Conservation (phyloP, 495 filamentous ascomycete species). For the Podospora anserina region DNA sequence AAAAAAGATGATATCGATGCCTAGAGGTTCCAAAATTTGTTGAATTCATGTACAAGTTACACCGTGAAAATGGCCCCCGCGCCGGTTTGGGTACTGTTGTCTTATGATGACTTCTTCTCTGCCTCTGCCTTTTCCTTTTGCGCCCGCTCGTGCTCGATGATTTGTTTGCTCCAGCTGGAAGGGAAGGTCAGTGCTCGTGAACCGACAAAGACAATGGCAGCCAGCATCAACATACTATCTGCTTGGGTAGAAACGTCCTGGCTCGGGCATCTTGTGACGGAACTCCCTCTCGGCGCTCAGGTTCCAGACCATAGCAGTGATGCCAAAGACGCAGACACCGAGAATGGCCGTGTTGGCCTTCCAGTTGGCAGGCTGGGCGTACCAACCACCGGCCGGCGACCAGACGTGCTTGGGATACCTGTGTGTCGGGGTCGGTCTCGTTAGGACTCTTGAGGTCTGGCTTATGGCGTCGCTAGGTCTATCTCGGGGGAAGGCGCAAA, state of each 20-base stretch:
- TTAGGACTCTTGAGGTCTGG: slow-evolving; percentile 8
- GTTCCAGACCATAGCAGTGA: slow-evolving; percentile 71
- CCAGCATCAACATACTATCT: slow-evolving; percentile 68
- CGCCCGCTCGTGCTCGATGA: slow-evolving; percentile 78
- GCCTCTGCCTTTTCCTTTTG: slow-evolving; percentile 49
- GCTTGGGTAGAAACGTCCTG: slow-evolving; percentile 86
- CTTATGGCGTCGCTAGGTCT: slow-evolving; percentile 18
- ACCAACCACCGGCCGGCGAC: slow-evolving; percentile 98
- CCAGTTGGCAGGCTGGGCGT: slow-evolving; percentile 91
- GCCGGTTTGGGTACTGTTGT: not conserved
- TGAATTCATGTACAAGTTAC: slow-evolving; percentile 19
- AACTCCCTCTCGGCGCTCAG: slow-evolving; percentile 79
- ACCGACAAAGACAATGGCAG: not conserved
- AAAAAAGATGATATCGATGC: not conserved
- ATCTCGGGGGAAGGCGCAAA: slow-evolving; percentile 19
- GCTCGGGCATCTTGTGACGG: slow-evolving; percentile 81
- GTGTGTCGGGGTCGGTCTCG: slow-evolving; percentile 18
- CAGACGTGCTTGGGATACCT: slow-evolving; percentile 99
- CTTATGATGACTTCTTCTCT: slow-evolving; percentile 19
- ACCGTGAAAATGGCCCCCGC: not conserved
- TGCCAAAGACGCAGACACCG: slow-evolving; percentile 65
- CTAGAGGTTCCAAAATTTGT: not conserved
- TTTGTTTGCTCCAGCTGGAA: slow-evolving; percentile 84
- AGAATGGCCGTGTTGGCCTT: slow-evolving; percentile 88
- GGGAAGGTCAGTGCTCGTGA: slow-evolving; percentile 8